A percentile compares a stretch with the other conserved stretches of the same genome.
phyloP scores from a whole-genome alignment of 2,329 filamentous ascomycete genomes.

The Colletotrichum godetiae region DNA sequence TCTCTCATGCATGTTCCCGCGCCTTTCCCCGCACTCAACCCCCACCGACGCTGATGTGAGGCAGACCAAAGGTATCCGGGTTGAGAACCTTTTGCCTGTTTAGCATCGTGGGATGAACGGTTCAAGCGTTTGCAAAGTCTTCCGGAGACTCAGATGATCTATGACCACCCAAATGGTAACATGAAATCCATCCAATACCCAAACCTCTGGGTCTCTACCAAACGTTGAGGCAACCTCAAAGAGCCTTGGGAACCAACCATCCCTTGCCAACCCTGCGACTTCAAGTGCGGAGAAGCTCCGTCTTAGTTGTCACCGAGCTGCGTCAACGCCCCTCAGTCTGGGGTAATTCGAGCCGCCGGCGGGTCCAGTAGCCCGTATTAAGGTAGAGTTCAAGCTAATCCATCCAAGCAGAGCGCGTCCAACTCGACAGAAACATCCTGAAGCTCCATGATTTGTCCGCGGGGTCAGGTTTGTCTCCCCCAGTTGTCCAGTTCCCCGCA shows the following conservation, averaged over 20 bases:
- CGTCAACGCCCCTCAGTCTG: constrained; percentile 8
- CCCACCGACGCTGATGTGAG: neutral
- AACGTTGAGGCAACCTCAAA: neutral
- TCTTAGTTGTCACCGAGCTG: neutral
- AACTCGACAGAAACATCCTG: neutral
- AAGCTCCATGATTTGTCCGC: constrained; percentile 24
- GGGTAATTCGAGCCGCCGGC: constrained; percentile 32
- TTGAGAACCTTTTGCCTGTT: neutral
- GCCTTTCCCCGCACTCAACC: constrained; percentile 18
- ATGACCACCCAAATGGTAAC: no score
- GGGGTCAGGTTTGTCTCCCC: neutral
- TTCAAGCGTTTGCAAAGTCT: no score
- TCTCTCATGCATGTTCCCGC: neutral
- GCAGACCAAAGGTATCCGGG: neutral
- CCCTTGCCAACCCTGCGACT: neutral
- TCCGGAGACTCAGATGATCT: neutral
- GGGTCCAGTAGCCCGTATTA: constrained; percentile 5
- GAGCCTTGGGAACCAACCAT: neutral
- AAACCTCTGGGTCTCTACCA: neutral
- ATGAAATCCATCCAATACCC: neutral
- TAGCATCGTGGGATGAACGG: neutral
- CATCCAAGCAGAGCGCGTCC: neutral
- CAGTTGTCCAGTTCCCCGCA: neutral
- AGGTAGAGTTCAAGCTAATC: constrained; percentile 8
- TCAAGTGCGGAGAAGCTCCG: constrained; percentile 23